A percentile compares a stretch with the other conserved stretches of the same genome.
Conservation (phyloP, 495 filamentous ascomycete genomes). For the Penicillium soppii region DNA sequence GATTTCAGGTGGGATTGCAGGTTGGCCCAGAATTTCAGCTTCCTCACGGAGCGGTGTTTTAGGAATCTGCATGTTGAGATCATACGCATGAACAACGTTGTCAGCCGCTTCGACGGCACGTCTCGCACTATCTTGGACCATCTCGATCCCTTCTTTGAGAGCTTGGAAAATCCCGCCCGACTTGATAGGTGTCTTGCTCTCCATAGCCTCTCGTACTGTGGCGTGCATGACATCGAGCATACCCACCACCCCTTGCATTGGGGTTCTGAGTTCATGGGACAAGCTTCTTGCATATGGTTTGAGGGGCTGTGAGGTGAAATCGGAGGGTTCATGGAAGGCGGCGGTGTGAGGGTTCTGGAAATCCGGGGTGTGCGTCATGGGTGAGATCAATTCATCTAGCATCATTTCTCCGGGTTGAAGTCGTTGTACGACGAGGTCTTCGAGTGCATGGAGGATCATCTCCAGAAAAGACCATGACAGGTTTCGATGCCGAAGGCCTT, state of each 20-base stretch:
- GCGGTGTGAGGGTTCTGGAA: slow-evolving; percentile 34
- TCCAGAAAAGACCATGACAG: slow-evolving; percentile 72
- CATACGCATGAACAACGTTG: slow-evolving; percentile 85
- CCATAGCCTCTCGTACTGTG: slow-evolving; percentile 69
- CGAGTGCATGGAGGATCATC: slow-evolving; percentile 72
- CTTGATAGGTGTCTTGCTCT: slow-evolving; percentile 49
- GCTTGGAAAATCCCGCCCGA: slow-evolving; percentile 58
- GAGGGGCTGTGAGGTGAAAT: slow-evolving; percentile 59
- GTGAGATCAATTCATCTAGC: not conserved
- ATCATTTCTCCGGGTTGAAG: slow-evolving; percentile 29
- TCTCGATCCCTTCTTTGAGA: slow-evolving; percentile 72
- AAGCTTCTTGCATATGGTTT: slow-evolving; percentile 77
- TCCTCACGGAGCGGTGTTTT: slow-evolving; percentile 52
- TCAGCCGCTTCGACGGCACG: slow-evolving; percentile 79
- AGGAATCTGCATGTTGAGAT: slow-evolving; percentile 80
- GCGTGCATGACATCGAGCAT: slow-evolving; percentile 87
- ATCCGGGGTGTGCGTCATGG: slow-evolving; percentile 21
- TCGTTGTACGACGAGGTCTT: slow-evolving; percentile 66
- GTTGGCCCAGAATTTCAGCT: slow-evolving; percentile 29
- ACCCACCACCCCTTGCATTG: slow-evolving; percentile 83
- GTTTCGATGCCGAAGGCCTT: slow-evolving; percentile 55
- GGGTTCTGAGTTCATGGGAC: slow-evolving; percentile 77
- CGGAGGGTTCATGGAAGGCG: slow-evolving; percentile 19
- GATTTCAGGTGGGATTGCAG: slow-evolving; percentile 11
- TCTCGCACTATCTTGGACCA: slow-evolving; percentile 78